Evolutionary conservation across 495 filamentous ascomycete species (phyloP).

Genomic region (Penicillium psychrofluorescens): DNA sequence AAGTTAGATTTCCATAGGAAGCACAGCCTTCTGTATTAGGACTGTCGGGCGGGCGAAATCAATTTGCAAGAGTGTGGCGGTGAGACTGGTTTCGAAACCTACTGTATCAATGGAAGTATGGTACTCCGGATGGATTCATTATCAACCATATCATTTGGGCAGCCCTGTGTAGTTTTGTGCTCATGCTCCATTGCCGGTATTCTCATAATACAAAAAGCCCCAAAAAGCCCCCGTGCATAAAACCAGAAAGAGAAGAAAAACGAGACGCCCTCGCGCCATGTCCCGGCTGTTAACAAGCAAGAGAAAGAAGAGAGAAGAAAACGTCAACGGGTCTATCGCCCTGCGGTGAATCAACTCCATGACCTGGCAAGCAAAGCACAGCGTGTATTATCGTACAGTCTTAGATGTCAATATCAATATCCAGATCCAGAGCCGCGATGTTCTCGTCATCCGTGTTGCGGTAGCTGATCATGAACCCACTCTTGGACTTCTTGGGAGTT

Average conservation of each 20-base stretch:
- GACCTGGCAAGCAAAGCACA: too few species aligned
- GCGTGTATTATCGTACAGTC: too few species aligned
- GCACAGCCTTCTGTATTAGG: too few species aligned
- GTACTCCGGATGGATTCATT: background rate
- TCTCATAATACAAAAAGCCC: conserved; percentile 12
- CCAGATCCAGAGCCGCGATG: conserved; percentile 72
- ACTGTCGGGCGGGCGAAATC: too few species aligned
- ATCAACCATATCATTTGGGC: background rate
- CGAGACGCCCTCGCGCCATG: conserved; percentile 6
- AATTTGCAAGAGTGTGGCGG: too few species aligned
- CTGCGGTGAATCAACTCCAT: too few species aligned
- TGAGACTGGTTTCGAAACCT: too few species aligned
- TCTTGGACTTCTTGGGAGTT: conserved; percentile 49
- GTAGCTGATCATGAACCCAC: conserved; percentile 58
- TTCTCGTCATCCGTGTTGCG: conserved; percentile 79
- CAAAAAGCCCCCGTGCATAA: too few species aligned
- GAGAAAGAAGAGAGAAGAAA: conserved; percentile 3
- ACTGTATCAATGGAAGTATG: too few species aligned
- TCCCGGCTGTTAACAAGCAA: conserved; percentile 1
- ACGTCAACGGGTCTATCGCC: background rate
- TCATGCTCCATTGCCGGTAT: conserved; percentile 9
- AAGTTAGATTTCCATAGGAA: too few species aligned
- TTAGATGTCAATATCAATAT: conserved; percentile 71
- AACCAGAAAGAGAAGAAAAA: too few species aligned
- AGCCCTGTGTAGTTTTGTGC: background rate